Evolutionary conservation across 208 protist genomes (phyloP).

Genomic region (Lotmaria passim): DNA sequence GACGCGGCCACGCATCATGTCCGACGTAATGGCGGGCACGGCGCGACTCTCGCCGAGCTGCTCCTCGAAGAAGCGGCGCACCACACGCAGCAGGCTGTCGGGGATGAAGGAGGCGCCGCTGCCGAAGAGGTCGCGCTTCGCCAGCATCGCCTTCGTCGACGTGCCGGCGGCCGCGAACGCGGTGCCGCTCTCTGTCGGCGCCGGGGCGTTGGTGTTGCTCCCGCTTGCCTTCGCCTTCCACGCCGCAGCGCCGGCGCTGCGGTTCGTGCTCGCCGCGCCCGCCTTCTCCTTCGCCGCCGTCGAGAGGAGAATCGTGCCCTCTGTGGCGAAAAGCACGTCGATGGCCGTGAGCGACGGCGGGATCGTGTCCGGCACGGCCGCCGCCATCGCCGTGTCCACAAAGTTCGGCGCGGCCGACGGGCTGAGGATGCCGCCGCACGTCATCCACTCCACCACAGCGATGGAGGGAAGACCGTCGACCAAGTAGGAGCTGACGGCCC

Average conservation of each 20-base stretch:
- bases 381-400: slow-evolving; percentile 17
- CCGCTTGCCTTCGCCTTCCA: slow-evolving; percentile 26
- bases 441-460: slow-evolving; percentile 79
- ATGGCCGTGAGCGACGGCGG: slow-evolving; percentile 27
- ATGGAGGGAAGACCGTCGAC: slow-evolving; percentile 56
- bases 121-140: slow-evolving; percentile 28
- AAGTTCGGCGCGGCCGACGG: slow-evolving; percentile 15
- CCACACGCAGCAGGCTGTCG: slow-evolving; percentile 52
- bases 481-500: slow-evolving; percentile 16
- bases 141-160: slow-evolving; percentile 25
- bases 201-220: not conserved
- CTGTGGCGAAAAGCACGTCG: slow-evolving; percentile 34
- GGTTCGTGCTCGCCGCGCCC: not conserved
- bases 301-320: slow-evolving; percentile 25
- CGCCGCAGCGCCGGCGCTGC: slow-evolving; percentile 14
- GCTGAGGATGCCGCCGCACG: slow-evolving; percentile 35
- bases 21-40: slow-evolving; percentile 62
- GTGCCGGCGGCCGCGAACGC: slow-evolving; percentile 5
- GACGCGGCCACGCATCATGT: slow-evolving; percentile 67
- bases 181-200: slow-evolving; percentile 6
- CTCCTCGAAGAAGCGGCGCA: slow-evolving; percentile 68
- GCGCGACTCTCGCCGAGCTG: slow-evolving; percentile 58
- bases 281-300: slow-evolving; percentile 8
- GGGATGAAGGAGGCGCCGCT: slow-evolving; percentile 35
- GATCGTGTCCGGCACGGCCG: slow-evolving; percentile 18